phyloP scores from a whole-genome alignment of 805 yeast species.

The Tetrapisispora namnaoensis region DNA sequence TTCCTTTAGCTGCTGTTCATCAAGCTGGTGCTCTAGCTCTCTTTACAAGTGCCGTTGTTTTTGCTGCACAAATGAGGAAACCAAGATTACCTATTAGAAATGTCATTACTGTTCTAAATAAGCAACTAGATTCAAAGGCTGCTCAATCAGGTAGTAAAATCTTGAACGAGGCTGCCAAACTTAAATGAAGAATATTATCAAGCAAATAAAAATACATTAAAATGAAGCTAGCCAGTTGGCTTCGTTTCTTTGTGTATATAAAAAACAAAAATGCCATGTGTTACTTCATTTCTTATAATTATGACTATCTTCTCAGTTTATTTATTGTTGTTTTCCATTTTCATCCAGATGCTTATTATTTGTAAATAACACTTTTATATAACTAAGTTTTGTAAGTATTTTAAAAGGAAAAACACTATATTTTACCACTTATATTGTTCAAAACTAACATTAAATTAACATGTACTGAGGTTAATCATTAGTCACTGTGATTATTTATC shows the following conservation, averaged over 20 bases:
- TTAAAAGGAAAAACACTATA: not conserved
- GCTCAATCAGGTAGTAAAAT: conserved; percentile 23
- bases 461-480: too few species aligned
- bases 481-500: too few species aligned
- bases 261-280: too few species aligned
- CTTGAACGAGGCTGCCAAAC: conserved; percentile 30
- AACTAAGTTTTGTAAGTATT: not conserved
- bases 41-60: conserved; percentile 64
- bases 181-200: conserved; percentile 3
- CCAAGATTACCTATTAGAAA: conserved; percentile 41
- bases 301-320: too few species aligned
- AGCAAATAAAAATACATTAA: too few species aligned
- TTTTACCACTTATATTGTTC: not conserved
- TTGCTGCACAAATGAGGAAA: conserved; percentile 46
- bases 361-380: conserved; percentile 1
- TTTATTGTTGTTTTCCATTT: not conserved
- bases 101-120: conserved; percentile 28
- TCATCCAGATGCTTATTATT: not conserved
- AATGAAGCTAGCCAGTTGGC: too few species aligned
- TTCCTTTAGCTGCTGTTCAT: conserved; percentile 86
- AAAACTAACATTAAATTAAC: too few species aligned
- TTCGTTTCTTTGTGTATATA: too few species aligned
- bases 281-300: conserved; percentile 7
- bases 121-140: conserved; percentile 20
- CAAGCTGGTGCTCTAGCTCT: conserved; percentile 95